A percentile compares a stretch with the other conserved stretches of the same genome.
These are phyloP conservation scores for Colletotrichum caudatum DNA, from an alignment of 2,329 filamentous ascomycete genomes.

Conservation along the genomic window DNA sequence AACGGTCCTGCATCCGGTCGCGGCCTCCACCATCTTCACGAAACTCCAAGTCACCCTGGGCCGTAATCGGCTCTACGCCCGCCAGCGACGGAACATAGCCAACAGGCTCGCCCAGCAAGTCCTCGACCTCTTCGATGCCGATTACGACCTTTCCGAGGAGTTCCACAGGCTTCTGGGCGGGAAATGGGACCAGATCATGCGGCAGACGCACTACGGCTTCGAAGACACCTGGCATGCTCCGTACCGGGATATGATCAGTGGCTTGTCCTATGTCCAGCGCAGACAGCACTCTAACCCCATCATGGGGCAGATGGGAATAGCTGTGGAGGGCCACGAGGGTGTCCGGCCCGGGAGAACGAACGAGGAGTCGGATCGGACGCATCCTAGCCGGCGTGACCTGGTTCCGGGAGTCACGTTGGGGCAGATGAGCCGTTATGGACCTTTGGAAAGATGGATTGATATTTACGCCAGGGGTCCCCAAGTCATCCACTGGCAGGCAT, in stretches of 20 bases:
- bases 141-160: constrained; percentile 61
- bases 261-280: constrained; percentile 64
- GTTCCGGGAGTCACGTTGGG: constrained; percentile 48
- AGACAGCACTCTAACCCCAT: constrained; percentile 62
- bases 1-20: constrained; percentile 70
- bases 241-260: constrained; percentile 65
- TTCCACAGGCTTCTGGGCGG: constrained; percentile 63
- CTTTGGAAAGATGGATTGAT: constrained; percentile 50
- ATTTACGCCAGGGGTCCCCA: constrained; percentile 52
- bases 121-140: constrained; percentile 62
- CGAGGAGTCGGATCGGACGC: constrained; percentile 66
- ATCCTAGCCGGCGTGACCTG: constrained; percentile 53
- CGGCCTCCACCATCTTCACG: constrained; percentile 67
- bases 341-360: constrained; percentile 55
- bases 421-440: constrained; percentile 49
- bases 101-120: constrained; percentile 62
- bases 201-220: constrained; percentile 62
- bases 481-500: constrained; percentile 48
- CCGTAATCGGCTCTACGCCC: constrained; percentile 65
- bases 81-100: constrained; percentile 67
- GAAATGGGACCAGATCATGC: constrained; percentile 69
- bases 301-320: constrained; percentile 52
- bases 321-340: constrained; percentile 50
- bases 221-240: constrained; percentile 69
- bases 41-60: constrained; percentile 60